These are phyloP conservation scores for Pseudogymnoascus sp. DNA, from an alignment of 2,329 filamentous ascomycete species.

Conservation along the genomic window DNA sequence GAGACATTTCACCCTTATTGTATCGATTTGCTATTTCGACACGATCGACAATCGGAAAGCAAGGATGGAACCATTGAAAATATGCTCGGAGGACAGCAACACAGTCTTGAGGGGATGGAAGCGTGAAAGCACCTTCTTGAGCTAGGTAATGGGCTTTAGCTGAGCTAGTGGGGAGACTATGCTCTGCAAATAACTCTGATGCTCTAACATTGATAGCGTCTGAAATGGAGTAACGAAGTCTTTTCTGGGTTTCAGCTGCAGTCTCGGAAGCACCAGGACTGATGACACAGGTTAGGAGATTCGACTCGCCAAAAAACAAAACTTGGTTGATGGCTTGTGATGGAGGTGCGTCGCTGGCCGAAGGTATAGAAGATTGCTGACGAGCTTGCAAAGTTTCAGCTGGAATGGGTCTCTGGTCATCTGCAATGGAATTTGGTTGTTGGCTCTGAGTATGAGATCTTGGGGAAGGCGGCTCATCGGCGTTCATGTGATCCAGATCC, in stretches of 20 bases:
- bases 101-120: conserved; percentile 36
- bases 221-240: conserved; percentile 27
- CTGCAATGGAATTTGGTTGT: background rate
- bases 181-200: background rate
- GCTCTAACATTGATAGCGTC: conserved; percentile 21
- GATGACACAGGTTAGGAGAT: conserved; percentile 27
- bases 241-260: conserved; percentile 19
- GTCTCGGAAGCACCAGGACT: conserved; percentile 30
- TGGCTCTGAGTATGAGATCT: background rate
- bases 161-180: conserved; percentile 9
- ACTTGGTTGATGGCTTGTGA: background rate
- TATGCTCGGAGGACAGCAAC: conserved; percentile 41
- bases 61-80: conserved; percentile 49
- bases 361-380: background rate
- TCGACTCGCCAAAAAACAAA: conserved; percentile 9
- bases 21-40: conserved; percentile 34
- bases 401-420: background rate
- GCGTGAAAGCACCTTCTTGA: conserved; percentile 35
- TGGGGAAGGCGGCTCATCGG: background rate
- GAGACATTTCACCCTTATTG: conserved; percentile 36
- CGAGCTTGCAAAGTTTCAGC: background rate
- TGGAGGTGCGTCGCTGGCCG: background rate
- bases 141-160: conserved; percentile 31
- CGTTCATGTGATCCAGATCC: background rate
- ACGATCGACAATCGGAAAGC: conserved; percentile 46